These are phyloP conservation scores for Peterozyma toletana DNA, from an alignment of 805 yeast species.

Conservation along the genomic window DNA sequence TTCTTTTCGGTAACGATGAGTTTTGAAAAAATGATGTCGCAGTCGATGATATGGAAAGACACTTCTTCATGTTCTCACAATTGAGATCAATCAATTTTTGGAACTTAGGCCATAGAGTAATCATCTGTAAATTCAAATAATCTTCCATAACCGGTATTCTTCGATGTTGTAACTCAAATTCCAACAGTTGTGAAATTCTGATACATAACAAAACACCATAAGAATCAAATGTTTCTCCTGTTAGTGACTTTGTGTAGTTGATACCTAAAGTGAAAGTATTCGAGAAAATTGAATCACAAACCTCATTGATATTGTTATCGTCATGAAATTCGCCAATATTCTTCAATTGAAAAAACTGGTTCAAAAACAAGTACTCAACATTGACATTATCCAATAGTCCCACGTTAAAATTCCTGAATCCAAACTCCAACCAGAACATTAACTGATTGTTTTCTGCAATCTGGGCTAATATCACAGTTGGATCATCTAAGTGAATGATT, in stretches of 20 bases:
- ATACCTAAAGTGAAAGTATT: conserved; percentile 46
- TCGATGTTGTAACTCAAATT: conserved; percentile 59
- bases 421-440: conserved; percentile 63
- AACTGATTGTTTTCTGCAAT: conserved; percentile 74
- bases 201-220: conserved; percentile 76
- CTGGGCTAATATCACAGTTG: conserved; percentile 70
- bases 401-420: conserved; percentile 63
- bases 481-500: conserved; percentile 47
- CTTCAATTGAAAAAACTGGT: conserved; percentile 57
- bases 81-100: conserved; percentile 71
- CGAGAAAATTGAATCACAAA: conserved; percentile 43
- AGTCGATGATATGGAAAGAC: conserved; percentile 31
- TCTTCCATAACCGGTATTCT: conserved; percentile 66
- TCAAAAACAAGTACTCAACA: conserved; percentile 68
- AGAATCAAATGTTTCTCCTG: conserved; percentile 50
- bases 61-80: conserved; percentile 61
- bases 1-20: conserved; percentile 11
- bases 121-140: conserved; percentile 57
- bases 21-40: conserved; percentile 19
- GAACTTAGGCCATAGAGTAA: conserved; percentile 81
- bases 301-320: conserved; percentile 35
- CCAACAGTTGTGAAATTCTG: conserved; percentile 59
- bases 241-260: conserved; percentile 34
- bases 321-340: conserved; percentile 21
- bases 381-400: conserved; percentile 72